Evolutionary conservation across 305 asterid genomes (phyloP).

Genomic region (Fraxinus baroniana): DNA sequence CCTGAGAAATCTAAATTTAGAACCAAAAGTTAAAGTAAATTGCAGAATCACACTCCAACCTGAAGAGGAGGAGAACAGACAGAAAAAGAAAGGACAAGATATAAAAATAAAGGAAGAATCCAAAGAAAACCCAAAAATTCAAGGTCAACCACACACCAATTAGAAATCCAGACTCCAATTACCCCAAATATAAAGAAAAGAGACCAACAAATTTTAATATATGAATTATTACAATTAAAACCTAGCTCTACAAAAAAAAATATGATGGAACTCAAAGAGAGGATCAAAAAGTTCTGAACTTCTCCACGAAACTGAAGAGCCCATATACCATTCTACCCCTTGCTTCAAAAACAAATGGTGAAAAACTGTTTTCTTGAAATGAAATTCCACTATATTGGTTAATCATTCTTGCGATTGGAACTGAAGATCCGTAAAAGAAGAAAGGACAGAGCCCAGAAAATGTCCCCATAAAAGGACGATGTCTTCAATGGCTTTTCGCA

Average conservation of each 20-base stretch:
- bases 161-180: slow-evolving; percentile 16
- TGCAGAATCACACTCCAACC: slow-evolving; percentile 11
- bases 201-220: not conserved
- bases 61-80: slow-evolving; percentile 7
- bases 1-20: not conserved
- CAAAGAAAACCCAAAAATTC: slow-evolving; percentile 9
- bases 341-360: slow-evolving; percentile 18
- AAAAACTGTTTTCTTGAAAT: not conserved
- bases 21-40: slow-evolving; percentile 25
- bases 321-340: slow-evolving; percentile 14
- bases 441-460: slow-evolving; percentile 11
- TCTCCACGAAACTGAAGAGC: slow-evolving; percentile 15
- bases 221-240: slow-evolving; percentile 4
- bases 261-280: not conserved
- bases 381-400: not conserved
- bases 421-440: slow-evolving; percentile 34
- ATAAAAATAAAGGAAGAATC: slow-evolving; percentile 5
- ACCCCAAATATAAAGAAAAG: not conserved
- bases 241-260: not conserved
- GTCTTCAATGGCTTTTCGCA: slow-evolving; percentile 28
- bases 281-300: slow-evolving; percentile 2
- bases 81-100: slow-evolving; percentile 17
- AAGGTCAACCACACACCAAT: slow-evolving; percentile 33
- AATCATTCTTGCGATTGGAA: slow-evolving; percentile 9
- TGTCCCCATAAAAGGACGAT: slow-evolving; percentile 23